Percentiles rank a stretch among this genome's conserved stretches.
phyloP scores from a whole-genome alignment of 2,329 filamentous ascomycete species.

The Plenodomus biglobosus region DNA sequence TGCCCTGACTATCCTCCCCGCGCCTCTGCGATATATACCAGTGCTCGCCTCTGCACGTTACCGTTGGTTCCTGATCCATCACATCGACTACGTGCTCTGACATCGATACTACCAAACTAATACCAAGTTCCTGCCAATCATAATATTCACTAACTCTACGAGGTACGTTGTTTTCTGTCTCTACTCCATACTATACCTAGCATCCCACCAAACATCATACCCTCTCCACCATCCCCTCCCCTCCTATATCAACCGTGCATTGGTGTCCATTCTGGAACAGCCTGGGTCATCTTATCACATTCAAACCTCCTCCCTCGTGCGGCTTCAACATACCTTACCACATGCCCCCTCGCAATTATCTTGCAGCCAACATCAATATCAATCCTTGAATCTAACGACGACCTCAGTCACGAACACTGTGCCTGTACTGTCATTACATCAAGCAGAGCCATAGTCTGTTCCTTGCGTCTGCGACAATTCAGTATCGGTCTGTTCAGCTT shows the following conservation, averaged over 20 bases:
- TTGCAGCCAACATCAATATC: background rate
- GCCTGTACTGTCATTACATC: background rate
- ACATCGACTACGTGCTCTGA: conserved; percentile 16
- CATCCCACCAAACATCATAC: background rate
- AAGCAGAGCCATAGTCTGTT: too few species aligned
- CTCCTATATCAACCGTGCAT: background rate
- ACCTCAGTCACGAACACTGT: background rate
- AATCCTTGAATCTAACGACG: background rate
- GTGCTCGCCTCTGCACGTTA: conserved; percentile 32
- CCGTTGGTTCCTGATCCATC: conserved; percentile 25
- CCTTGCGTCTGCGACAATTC: too few species aligned
- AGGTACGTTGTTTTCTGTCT: background rate
- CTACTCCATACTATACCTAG: background rate
- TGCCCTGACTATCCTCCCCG: conserved; percentile 28
- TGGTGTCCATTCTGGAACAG: background rate
- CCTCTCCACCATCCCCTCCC: background rate
- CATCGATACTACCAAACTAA: conserved; percentile 7
- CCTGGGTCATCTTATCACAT: background rate
- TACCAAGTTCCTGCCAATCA: background rate
- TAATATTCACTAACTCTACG: background rate
- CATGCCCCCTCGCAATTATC: background rate
- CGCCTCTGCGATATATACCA: conserved; percentile 41
- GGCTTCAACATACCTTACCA: background rate
- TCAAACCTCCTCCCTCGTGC: too few species aligned
- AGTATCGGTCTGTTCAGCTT: background rate